Evolutionary conservation across 345 rosid genomes (phyloP).

Genomic region (Zanthoxylum bungeanum): DNA sequence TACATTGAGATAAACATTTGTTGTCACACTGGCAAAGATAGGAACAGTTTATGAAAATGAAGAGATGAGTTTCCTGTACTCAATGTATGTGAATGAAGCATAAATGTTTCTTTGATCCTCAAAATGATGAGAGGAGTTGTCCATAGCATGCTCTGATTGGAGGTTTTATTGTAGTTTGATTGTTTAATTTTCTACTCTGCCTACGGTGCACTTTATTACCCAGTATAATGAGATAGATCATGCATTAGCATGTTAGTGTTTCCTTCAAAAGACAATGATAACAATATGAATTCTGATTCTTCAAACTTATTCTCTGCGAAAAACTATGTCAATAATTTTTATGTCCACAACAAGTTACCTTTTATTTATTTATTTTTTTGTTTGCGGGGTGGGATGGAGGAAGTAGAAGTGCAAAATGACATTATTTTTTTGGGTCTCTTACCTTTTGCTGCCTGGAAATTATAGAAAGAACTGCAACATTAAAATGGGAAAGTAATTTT

Average conservation of each 20-base stretch:
- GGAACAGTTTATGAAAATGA: neutral
- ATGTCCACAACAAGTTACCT: no score
- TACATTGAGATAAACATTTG: neutral
- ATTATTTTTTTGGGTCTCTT: neutral
- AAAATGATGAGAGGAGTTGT: neutral
- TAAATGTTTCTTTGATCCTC: neutral
- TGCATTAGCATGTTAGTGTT: no score
- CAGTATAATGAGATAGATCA: no score
- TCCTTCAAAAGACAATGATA: no score
- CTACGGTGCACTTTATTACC: neutral
- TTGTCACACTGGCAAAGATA: neutral
- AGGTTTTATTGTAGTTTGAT: neutral
- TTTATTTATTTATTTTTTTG: no score
- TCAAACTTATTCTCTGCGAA: no score
- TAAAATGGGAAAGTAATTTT: slow-evolving; percentile 13
- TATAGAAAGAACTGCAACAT: neutral
- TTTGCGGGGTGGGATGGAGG: no score
- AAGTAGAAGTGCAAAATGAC: neutral
- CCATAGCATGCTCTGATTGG: neutral
- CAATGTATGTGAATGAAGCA: neutral
- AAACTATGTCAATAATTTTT: no score
- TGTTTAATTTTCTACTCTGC: neutral
- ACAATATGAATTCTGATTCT: no score
- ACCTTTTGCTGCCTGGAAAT: neutral
- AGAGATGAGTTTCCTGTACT: slow-evolving; percentile 3